These are phyloP conservation scores for Hypoxylon sp. DNA, from an alignment of 2,329 filamentous ascomycete species.

Conservation along the genomic window DNA sequence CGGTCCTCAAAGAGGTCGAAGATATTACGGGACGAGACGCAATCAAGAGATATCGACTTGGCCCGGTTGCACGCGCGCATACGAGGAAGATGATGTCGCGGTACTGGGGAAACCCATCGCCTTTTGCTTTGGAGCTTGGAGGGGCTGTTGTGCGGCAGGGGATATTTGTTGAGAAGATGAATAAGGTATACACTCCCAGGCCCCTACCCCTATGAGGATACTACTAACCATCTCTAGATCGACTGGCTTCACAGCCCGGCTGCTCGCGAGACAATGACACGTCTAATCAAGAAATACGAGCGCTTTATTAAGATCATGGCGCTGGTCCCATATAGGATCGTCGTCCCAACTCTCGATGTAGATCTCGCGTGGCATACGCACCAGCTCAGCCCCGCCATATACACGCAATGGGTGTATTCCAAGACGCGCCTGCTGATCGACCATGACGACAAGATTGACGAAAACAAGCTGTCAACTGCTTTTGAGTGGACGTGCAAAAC, in stretches of 20 bases:
- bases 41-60: slow-evolving; percentile 38
- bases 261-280: slow-evolving; percentile 67
- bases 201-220: not conserved
- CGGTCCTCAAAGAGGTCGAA: slow-evolving; percentile 54
- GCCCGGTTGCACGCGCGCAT: slow-evolving; percentile 50
- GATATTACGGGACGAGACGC: slow-evolving; percentile 31
- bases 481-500: slow-evolving; percentile 78
- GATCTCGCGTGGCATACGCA: slow-evolving; percentile 85
- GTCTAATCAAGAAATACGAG: slow-evolving; percentile 70
- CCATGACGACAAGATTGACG: slow-evolving; percentile 85
- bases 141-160: slow-evolving; percentile 73
- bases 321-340: slow-evolving; percentile 54
- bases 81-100: slow-evolving; percentile 74
- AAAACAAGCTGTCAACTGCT: slow-evolving; percentile 66
- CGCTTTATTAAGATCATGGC: slow-evolving; percentile 71
- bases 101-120: slow-evolving; percentile 74
- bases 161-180: slow-evolving; percentile 77
- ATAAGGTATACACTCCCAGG: slow-evolving; percentile 49
- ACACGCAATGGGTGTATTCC: slow-evolving; percentile 65
- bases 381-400: slow-evolving; percentile 71
- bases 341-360: slow-evolving; percentile 77
- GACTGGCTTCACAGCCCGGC: slow-evolving; percentile 81
- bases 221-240: slow-evolving; percentile 51
- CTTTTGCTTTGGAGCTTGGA: slow-evolving; percentile 70
- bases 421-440: slow-evolving; percentile 70